A percentile compares a stretch with the other conserved stretches of the same genome.
Conservation (phyloP, 257 asterid species). For the Solanum habrochaites region DNA sequence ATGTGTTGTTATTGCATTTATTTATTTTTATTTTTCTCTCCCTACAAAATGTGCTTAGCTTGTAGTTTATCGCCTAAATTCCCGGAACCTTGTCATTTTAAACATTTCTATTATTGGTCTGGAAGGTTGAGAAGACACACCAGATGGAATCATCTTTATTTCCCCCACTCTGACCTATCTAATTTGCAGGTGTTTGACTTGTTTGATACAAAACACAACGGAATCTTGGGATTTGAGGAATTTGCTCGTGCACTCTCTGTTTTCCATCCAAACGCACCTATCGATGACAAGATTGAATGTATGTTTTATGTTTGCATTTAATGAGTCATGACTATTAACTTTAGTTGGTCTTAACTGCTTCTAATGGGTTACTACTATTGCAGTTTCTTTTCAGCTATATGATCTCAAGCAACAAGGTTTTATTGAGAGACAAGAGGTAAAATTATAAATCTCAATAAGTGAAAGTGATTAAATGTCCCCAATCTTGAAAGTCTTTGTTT, state of each 20-base stretch:
- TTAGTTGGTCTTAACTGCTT: not conserved
- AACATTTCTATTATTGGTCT: not conserved
- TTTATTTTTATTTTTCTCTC: not conserved
- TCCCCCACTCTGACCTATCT: conserved; percentile 4
- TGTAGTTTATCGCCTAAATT: not conserved
- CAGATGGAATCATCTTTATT: not conserved
- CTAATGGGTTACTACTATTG: conserved; percentile 8
- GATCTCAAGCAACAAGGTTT: conserved; percentile 99
- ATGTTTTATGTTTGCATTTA: not conserved
- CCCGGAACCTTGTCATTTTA: not conserved
- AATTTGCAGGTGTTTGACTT: conserved; percentile 75
- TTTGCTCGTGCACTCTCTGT: conserved; percentile 98
- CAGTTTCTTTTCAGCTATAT: conserved; percentile 96
- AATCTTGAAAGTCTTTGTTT: not conserved
- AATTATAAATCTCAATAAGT: not conserved
- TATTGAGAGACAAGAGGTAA: conserved; percentile 98
- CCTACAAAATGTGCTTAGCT: not conserved
- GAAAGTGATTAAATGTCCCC: not conserved
- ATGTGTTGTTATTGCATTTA: not conserved
- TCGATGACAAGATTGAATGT: conserved; percentile 96
- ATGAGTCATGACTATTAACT: not conserved
- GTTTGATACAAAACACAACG: conserved; percentile 95
- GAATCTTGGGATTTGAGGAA: conserved; percentile 95
- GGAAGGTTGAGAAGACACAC: not conserved
- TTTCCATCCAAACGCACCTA: conserved; percentile 97